Evolutionary conservation across 2,329 filamentous ascomycete species (phyloP), one percentile per base, ranked within the genome.

Genomic region (Pseudopyrenochaeta lycopersici): DNA sequence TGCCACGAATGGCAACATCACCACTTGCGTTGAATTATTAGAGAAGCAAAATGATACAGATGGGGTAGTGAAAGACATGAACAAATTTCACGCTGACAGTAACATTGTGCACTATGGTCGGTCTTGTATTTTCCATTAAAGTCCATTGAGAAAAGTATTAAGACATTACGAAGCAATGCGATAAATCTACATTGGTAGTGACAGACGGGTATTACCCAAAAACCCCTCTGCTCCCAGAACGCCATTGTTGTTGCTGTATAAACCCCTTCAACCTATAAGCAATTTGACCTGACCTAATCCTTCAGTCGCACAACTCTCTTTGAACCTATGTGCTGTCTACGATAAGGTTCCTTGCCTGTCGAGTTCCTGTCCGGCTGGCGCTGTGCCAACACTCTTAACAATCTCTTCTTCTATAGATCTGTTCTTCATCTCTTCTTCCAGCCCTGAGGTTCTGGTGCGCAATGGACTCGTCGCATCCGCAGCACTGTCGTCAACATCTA

Each of bases 401-500:
- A 62, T 33, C 35, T 56, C 45, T 31, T 58, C 58, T 20, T 70
- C 67, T 29, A 55, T 60, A 29, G 66, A 58, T 15, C 60, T 50
- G 18, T 31, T 56, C 20, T 46, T 61, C 15, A 73, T 35, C 29
- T 65, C 67, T 9, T 64, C 60, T 1, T 75, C 73, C 1, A 74
- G 49, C 12, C 64, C 56, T 5, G 58, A 71, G 2, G 54, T 67
- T 36, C 66, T 63, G 2, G 65, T 71, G 2, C 73, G 60, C 52
- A 75, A 54, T 2, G 73, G 72, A 42, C 70, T 76, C 0, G 74
- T 76, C 7, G 75, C 75, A 63, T 78, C 76, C 1, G 73, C 74
- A 7, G 71, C 72, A 17, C 74, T 75, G 46, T 78, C 76, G 47
- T 78, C 76, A 2, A 78, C 75, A 58, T 78, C 76, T 1, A 78